A percentile compares a stretch with the other conserved stretches of the same genome.
These are phyloP conservation scores for Candida germanica DNA, from an alignment of 805 yeast genomes.

Conservation along the genomic window DNA sequence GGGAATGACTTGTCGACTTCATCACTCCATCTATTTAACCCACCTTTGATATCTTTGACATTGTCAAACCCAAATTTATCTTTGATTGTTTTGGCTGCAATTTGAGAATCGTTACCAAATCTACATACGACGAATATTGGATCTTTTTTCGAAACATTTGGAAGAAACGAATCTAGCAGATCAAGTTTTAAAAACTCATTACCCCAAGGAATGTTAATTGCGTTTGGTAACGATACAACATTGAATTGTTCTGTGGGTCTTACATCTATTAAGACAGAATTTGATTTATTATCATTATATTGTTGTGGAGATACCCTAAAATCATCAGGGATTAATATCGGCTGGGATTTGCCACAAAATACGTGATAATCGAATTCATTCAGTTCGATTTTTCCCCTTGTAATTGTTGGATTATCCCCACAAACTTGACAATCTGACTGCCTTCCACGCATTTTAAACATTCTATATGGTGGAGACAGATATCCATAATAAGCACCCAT, in stretches of 20 bases:
- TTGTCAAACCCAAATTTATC: conserved; percentile 46
- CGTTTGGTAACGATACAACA: conserved; percentile 56
- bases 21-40: conserved; percentile 65
- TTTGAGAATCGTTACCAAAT: conserved; percentile 86
- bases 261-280: conserved; percentile 61
- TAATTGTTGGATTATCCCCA: conserved; percentile 51
- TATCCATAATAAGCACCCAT: conserved; percentile 66
- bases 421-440: conserved; percentile 63
- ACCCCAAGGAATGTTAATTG: conserved; percentile 62
- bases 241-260: conserved; percentile 75
- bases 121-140: conserved; percentile 69
- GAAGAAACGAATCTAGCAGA: conserved; percentile 14
- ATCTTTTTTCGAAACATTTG: conserved; percentile 13
- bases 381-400: conserved; percentile 42
- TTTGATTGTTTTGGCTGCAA: conserved; percentile 59
- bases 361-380: conserved; percentile 58
- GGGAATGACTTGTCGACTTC: conserved; percentile 62
- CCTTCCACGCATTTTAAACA: conserved; percentile 75
- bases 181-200: conserved; percentile 33
- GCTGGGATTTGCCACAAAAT: conserved; percentile 69
- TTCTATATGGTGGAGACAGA: conserved; percentile 62
- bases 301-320: conserved; percentile 48
- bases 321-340: conserved; percentile 41
- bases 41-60: conserved; percentile 75
- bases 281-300: conserved; percentile 15